Conservation (phyloP, 2,329 filamentous ascomycete genomes). For the Tolypocladium sp. region DNA sequence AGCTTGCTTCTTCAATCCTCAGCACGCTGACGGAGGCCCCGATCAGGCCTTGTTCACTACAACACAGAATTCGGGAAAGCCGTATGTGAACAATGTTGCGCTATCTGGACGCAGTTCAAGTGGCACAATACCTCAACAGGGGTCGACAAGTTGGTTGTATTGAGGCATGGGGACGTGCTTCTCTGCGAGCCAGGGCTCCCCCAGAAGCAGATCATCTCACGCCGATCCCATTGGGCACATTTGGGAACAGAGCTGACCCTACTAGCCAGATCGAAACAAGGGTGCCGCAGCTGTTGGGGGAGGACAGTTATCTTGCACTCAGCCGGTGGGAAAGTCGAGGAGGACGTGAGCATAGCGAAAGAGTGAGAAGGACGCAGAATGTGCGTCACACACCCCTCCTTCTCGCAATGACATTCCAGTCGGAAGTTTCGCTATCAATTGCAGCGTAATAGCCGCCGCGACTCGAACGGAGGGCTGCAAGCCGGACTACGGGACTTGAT, state of each 20-base stretch:
- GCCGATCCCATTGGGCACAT: neutral
- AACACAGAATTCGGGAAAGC: neutral
- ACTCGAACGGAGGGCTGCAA: neutral
- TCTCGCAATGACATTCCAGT: neutral
- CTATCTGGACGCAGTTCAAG: too few species aligned
- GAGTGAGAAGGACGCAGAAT: neutral
- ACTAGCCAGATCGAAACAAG: neutral
- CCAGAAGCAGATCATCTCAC: constrained; percentile 1
- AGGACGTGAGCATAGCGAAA: neutral
- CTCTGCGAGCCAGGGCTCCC: neutral
- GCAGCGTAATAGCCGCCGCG: neutral
- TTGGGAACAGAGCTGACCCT: neutral
- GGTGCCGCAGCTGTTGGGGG: neutral
- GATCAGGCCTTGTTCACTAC: neutral
- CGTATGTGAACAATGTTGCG: neutral
- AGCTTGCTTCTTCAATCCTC: neutral
- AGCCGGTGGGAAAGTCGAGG: neutral
- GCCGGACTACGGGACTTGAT: neutral
- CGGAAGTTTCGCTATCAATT: neutral
- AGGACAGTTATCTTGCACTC: neutral
- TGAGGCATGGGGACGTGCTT: neutral
- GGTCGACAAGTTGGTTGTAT: neutral
- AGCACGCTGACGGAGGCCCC: neutral
- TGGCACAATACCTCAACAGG: neutral
- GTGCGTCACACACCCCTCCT: neutral